Conservation (phyloP, 257 asterid species). For the Ehretia macrophylla region DNA sequence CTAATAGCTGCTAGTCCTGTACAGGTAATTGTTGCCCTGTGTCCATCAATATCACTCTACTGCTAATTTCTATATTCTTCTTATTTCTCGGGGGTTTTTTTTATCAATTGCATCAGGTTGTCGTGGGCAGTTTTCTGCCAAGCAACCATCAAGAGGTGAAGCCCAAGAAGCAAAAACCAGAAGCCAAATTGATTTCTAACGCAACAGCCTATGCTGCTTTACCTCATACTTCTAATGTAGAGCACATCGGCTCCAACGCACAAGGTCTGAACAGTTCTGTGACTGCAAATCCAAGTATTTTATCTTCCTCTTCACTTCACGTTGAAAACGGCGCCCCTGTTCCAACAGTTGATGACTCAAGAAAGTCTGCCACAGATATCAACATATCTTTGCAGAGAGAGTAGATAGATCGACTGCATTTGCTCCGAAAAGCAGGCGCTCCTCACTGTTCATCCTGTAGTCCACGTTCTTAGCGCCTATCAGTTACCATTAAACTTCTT, state of each 20-base stretch:
- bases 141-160: conserved; percentile 48
- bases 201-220: conserved; percentile 24
- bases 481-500: background rate
- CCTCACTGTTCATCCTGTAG: background rate
- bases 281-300: conserved; percentile 16
- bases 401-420: conserved; percentile 4
- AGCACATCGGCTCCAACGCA: conserved; percentile 26
- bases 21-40: conserved; percentile 35
- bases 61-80: no score
- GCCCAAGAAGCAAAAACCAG: conserved; percentile 60
- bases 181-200: conserved; percentile 13
- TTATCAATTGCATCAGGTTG: conserved; percentile 35
- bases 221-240: conserved; percentile 25
- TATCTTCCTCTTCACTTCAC: conserved; percentile 32
- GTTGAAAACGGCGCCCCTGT: conserved; percentile 37
- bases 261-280: conserved; percentile 15
- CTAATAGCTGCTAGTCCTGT: conserved; percentile 73
- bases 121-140: conserved; percentile 76
- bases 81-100: no score
- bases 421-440: background rate
- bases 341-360: conserved; percentile 39
- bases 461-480: background rate
- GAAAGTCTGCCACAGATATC: conserved; percentile 58
- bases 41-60: no score
- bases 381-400: conserved; percentile 61